A percentile compares a stretch with the other conserved stretches of the same genome.
Conservation (phyloP, 805 yeast genomes). For the Saturnispora quitensis region DNA sequence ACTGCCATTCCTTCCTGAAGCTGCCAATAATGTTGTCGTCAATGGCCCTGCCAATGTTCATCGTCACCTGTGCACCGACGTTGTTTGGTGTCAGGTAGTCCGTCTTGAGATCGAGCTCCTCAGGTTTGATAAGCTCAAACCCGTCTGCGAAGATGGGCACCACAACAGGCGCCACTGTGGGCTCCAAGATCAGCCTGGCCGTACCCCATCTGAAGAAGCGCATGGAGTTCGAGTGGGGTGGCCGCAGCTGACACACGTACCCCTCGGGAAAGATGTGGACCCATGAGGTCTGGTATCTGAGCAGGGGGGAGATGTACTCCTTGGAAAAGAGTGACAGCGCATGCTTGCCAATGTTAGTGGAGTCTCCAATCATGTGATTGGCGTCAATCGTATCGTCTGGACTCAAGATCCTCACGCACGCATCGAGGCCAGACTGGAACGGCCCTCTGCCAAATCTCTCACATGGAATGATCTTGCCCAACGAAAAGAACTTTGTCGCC, state of each 20-base stretch:
- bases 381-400: constrained; percentile 62
- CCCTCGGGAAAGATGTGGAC: constrained; percentile 94
- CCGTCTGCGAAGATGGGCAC: constrained; percentile 84
- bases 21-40: constrained; percentile 48
- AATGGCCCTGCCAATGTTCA: constrained; percentile 64
- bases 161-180: constrained; percentile 74
- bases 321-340: constrained; percentile 21
- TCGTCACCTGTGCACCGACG: constrained; percentile 56
- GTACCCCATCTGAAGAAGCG: constrained; percentile 95
- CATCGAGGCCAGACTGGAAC: constrained; percentile 84
- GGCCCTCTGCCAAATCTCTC: constrained; percentile 89
- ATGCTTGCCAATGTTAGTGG: background rate
- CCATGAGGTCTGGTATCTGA: constrained; percentile 70
- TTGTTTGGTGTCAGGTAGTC: constrained; percentile 38
- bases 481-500: constrained; percentile 56
- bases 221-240: constrained; percentile 80
- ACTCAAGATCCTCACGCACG: constrained; percentile 68
- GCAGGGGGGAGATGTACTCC: constrained; percentile 44
- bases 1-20: constrained; percentile 65
- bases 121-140: constrained; percentile 81
- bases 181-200: constrained; percentile 71
- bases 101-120: constrained; percentile 49
- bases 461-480: constrained; percentile 85
- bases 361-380: constrained; percentile 26
- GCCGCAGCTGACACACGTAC: constrained; percentile 74